phyloP scores from a whole-genome alignment of 345 rosid species.

The Euphorbia peplus region DNA sequence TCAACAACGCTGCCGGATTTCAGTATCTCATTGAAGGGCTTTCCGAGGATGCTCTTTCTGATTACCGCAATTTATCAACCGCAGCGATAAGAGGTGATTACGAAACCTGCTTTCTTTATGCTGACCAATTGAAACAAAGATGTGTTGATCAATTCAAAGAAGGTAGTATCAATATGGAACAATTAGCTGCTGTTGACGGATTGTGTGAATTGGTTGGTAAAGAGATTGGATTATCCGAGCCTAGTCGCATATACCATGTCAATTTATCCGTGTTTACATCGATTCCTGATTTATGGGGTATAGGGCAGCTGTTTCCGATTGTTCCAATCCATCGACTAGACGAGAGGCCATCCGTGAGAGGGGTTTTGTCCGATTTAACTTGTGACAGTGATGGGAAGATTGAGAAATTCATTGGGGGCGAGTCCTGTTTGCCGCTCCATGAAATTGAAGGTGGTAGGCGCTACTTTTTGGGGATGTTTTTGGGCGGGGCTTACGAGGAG shows the following conservation, averaged over 20 bases:
- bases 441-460: slow-evolving; percentile 50
- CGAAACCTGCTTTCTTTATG: slow-evolving; percentile 58
- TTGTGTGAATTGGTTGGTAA: slow-evolving; percentile 66
- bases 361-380: slow-evolving; percentile 79
- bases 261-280: slow-evolving; percentile 92
- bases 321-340: slow-evolving; percentile 83
- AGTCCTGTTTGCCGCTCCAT: slow-evolving; percentile 84
- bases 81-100: slow-evolving; percentile 66
- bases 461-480: slow-evolving; percentile 92
- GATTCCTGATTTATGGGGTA: slow-evolving; percentile 97
- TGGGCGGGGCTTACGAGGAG: slow-evolving; percentile 99
- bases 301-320: slow-evolving; percentile 85
- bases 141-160: slow-evolving; percentile 79
- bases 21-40: slow-evolving; percentile 58
- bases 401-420: slow-evolving; percentile 83
- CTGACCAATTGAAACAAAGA: slow-evolving; percentile 80
- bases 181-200: slow-evolving; percentile 79
- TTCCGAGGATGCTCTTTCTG: slow-evolving; percentile 60
- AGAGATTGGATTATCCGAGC: slow-evolving; percentile 50
- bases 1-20: slow-evolving; percentile 32
- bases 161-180: slow-evolving; percentile 71
- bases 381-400: slow-evolving; percentile 96
- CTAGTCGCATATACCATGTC: slow-evolving; percentile 64
- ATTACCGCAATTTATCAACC: slow-evolving; percentile 44
- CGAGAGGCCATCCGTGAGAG: slow-evolving; percentile 64